Evolutionary conservation across 73 alveolate genomes (phyloP).

Genomic region (Paramecium bursaria): DNA sequence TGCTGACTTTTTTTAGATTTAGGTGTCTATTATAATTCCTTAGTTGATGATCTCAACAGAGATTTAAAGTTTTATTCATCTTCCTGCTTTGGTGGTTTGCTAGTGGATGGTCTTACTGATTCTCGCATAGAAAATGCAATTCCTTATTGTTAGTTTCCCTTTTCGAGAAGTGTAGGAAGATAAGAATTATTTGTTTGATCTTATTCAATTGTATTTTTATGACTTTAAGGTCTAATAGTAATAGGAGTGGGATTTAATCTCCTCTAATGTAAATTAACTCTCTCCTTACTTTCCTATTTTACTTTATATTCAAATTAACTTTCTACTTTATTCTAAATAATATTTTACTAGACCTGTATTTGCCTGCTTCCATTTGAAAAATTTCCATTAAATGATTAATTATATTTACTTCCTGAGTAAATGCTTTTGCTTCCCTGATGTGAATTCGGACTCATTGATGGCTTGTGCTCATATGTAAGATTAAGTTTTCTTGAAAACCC

Average conservation of each 20-base stretch:
- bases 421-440: background rate
- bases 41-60: conserved; percentile 1
- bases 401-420: conserved; percentile 26
- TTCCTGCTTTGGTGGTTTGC: background rate
- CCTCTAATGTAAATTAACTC: too few species aligned
- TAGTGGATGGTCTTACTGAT: background rate
- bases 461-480: background rate
- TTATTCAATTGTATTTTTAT: conserved; percentile 10
- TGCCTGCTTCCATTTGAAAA: background rate
- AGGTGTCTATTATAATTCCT: conserved; percentile 30
- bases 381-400: background rate
- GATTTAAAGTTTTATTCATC: background rate
- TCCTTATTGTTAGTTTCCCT: conserved; percentile 3
- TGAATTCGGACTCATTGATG: conserved; percentile 1
- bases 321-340: background rate
- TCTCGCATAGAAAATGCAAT: background rate
- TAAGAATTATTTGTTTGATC: conserved; percentile 9
- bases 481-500: conserved; percentile 18
- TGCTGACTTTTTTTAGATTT: background rate
- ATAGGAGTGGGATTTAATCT: too few species aligned
- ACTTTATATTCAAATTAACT: conserved; percentile 38
- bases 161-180: conserved; percentile 1
- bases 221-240: background rate
- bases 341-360: background rate
- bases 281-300: too few species aligned